A percentile compares a stretch with the other conserved stretches of the same genome.
These are phyloP conservation scores for Vigna hirtella DNA, from an alignment of 306 rosid species.

Conservation along the genomic window DNA sequence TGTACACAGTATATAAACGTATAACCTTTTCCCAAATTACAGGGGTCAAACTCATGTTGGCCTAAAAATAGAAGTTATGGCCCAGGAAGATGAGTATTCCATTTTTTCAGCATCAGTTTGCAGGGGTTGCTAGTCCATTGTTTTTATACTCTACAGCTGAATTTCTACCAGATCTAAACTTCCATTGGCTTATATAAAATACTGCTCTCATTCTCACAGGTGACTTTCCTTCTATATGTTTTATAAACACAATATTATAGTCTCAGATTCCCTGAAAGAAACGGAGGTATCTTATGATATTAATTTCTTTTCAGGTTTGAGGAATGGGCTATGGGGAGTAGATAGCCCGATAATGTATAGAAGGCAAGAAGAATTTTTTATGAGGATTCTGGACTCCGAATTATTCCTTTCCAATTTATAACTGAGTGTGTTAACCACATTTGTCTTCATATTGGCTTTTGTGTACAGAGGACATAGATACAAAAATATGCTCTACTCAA, in stretches of 20 bases:
- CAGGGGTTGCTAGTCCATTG: slow-evolving; percentile 46
- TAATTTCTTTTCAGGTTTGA: slow-evolving; percentile 49
- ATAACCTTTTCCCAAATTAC: slow-evolving; percentile 44
- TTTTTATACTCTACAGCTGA: slow-evolving; percentile 44
- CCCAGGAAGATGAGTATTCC: slow-evolving; percentile 56
- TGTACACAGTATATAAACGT: slow-evolving; percentile 25
- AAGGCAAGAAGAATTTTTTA: slow-evolving; percentile 30
- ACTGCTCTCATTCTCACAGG: slow-evolving; percentile 53
- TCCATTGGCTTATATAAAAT: slow-evolving; percentile 36
- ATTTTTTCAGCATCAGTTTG: slow-evolving; percentile 35
- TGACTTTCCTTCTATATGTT: slow-evolving; percentile 43
- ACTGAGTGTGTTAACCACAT: slow-evolving; percentile 44
- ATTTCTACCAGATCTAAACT: slow-evolving; percentile 43
- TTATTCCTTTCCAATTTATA: slow-evolving; percentile 36
- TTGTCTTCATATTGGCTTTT: slow-evolving; percentile 38
- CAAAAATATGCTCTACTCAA: slow-evolving; percentile 39
- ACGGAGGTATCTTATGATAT: slow-evolving; percentile 29
- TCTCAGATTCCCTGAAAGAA: slow-evolving; percentile 24
- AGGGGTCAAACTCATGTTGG: slow-evolving; percentile 87
- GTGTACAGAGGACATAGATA: slow-evolving; percentile 47
- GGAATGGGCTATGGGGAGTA: slow-evolving; percentile 37
- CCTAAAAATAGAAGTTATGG: slow-evolving; percentile 56
- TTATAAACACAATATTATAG: slow-evolving; percentile 26
- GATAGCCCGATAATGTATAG: slow-evolving; percentile 25
- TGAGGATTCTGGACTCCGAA: slow-evolving; percentile 30